phyloP scores from a whole-genome alignment of 495 filamentous ascomycete species.

The Neurospora sp. region DNA sequence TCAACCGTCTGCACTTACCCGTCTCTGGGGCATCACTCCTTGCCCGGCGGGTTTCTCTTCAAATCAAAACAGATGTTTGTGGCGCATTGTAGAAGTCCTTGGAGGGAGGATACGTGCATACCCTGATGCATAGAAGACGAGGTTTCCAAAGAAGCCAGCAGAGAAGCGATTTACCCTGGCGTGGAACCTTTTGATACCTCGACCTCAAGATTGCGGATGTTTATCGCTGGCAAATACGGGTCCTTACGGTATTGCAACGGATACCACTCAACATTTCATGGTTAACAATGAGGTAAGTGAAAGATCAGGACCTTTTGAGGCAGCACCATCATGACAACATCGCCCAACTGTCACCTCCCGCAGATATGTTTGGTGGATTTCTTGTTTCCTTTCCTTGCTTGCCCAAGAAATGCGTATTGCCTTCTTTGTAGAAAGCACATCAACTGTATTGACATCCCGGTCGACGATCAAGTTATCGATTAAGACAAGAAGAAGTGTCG shows the following conservation, averaged over 20 bases:
- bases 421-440: background rate
- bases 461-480: background rate
- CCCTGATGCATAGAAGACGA: constrained; percentile 24
- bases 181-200: constrained; percentile 7
- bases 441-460: background rate
- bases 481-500: constrained; percentile 12
- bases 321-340: background rate
- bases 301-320: background rate
- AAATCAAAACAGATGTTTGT: constrained; percentile 20
- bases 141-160: constrained; percentile 12
- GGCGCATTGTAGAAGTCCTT: constrained; percentile 17
- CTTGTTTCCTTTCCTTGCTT: background rate
- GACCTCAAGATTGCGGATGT: constrained; percentile 4
- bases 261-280: background rate
- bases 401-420: background rate
- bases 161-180: constrained; percentile 2
- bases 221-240: constrained; percentile 1
- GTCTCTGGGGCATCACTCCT: constrained; percentile 14
- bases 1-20: constrained; percentile 22
- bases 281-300: background rate
- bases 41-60: constrained; percentile 12
- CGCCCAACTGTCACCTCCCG: background rate
- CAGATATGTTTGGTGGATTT: background rate
- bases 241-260: background rate
- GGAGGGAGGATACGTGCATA: constrained; percentile 25